Conservation (phyloP, 805 yeast species). For the Lachancea quebecensis region DNA sequence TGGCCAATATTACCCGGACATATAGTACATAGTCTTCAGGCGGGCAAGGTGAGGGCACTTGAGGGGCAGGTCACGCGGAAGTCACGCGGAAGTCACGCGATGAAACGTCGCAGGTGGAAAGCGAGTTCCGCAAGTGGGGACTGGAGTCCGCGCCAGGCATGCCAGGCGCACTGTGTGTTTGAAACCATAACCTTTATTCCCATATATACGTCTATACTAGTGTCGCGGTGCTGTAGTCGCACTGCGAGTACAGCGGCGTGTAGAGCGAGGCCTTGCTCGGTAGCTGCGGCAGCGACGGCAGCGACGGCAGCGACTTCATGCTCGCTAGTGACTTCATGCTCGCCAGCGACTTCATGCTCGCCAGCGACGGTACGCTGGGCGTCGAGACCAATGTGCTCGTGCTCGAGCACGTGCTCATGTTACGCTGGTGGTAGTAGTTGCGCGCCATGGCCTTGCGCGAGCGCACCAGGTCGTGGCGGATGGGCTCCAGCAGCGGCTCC, state of each 20-base stretch:
- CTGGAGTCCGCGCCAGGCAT: background rate
- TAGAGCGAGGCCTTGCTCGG: slow-evolving; percentile 4
- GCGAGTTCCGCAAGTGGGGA: too few relatives aligned
- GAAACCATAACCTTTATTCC: background rate
- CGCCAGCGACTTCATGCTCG: slow-evolving; percentile 1
- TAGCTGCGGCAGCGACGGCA: slow-evolving; percentile 4
- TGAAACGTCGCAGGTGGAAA: too few relatives aligned
- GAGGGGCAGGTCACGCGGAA: too few relatives aligned
- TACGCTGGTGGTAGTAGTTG: slow-evolving; percentile 19
- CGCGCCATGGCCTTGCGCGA: slow-evolving; percentile 16
- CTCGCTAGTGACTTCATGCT: slow-evolving; percentile 1
- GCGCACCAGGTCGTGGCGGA: slow-evolving; percentile 43
- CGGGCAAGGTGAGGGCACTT: too few relatives aligned
- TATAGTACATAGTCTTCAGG: too few relatives aligned
- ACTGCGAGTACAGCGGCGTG: slow-evolving; percentile 1
- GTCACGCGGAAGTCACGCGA: too few relatives aligned
- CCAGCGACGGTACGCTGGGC: slow-evolving; percentile 5
- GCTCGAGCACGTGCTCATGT: slow-evolving; percentile 18
- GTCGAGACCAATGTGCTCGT: slow-evolving; percentile 15
- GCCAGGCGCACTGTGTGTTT: background rate
- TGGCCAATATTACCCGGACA: too few relatives aligned
- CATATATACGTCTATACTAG: slow-evolving; percentile 2
- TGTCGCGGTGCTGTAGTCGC: slow-evolving; percentile 4
- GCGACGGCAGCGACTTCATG: slow-evolving; percentile 1
- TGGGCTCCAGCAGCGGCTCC: slow-evolving; percentile 67